A percentile compares a stretch with the other conserved stretches of the same genome.
These are phyloP conservation scores for Lentithecium fluviatile DNA, from an alignment of 495 filamentous ascomycete genomes.

Conservation along the genomic window DNA sequence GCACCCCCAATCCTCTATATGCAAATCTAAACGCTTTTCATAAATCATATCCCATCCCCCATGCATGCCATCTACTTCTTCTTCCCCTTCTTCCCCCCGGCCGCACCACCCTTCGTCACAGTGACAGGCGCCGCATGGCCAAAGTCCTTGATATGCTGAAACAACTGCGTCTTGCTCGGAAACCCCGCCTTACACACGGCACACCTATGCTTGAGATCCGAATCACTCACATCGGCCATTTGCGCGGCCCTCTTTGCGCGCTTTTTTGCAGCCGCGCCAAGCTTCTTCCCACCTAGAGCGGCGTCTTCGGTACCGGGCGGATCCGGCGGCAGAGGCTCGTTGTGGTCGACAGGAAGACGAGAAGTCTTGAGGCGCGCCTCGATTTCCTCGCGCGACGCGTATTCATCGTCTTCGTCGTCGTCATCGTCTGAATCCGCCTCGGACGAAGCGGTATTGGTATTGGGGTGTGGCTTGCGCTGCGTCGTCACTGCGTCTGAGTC, in stretches of 20 bases:
- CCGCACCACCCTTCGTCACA: slow-evolving; percentile 27
- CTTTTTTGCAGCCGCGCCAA: slow-evolving; percentile 88
- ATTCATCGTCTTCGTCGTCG: slow-evolving; percentile 36
- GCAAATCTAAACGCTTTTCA: neutral
- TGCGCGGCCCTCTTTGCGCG: slow-evolving; percentile 76
- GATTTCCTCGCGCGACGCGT: slow-evolving; percentile 39
- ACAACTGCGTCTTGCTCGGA: slow-evolving; percentile 66
- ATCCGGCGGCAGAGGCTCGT: neutral
- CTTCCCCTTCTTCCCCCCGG: slow-evolving; percentile 22
- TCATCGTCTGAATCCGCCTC: neutral
- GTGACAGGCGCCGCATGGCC: slow-evolving; percentile 56
- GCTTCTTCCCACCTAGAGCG: slow-evolving; percentile 32
- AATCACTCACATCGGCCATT: slow-evolving; percentile 45
- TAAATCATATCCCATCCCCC: neutral
- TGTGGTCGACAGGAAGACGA: slow-evolving; percentile 1
- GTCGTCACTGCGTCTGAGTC: neutral
- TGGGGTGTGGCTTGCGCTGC: neutral
- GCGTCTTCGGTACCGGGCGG: slow-evolving; percentile 30
- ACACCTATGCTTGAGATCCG: slow-evolving; percentile 55
- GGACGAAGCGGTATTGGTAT: neutral
- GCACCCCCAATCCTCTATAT: too few relatives aligned
- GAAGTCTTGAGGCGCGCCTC: slow-evolving; percentile 31
- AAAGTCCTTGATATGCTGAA: slow-evolving; percentile 68
- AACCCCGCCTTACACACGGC: slow-evolving; percentile 61
- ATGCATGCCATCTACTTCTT: neutral